A percentile compares a stretch with the other conserved stretches of the same genome.
phyloP scores from a whole-genome alignment of 2,329 filamentous ascomycete species.

The Fusarium nurragi region DNA sequence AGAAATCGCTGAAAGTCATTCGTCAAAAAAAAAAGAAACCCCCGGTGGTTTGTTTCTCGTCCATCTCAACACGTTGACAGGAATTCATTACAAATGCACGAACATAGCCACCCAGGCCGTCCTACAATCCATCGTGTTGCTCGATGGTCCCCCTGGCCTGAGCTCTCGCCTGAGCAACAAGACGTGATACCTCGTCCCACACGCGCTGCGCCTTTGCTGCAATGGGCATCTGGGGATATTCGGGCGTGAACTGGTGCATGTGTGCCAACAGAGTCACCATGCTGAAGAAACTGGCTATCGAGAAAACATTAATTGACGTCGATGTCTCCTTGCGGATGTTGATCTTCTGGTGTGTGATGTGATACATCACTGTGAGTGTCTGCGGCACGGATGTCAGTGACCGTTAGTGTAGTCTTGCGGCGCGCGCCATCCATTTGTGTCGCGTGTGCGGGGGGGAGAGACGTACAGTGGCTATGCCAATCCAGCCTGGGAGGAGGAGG shows the following conservation, averaged over 20 bases:
- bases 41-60: neutral
- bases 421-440: conserved; percentile 7
- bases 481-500: conserved; percentile 79
- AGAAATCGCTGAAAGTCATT: neutral
- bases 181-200: conserved; percentile 49
- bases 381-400: conserved; percentile 45
- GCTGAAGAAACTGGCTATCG: conserved; percentile 78
- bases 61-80: neutral
- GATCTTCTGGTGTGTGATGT: conserved; percentile 80
- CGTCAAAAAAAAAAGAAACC: neutral
- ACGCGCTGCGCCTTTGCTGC: conserved; percentile 53
- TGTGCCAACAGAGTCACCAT: conserved; percentile 76
- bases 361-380: conserved; percentile 79
- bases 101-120: neutral
- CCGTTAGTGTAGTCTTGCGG: neutral
- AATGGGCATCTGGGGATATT: conserved; percentile 69
- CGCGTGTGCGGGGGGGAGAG: conserved; percentile 3
- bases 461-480: conserved; percentile 76
- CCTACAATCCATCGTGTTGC: conserved; percentile 46
- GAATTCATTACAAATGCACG: neutral
- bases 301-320: conserved; percentile 80
- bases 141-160: conserved; percentile 46
- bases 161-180: conserved; percentile 45
- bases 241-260: conserved; percentile 69
- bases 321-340: conserved; percentile 83